phyloP scores from a whole-genome alignment of 345 rosid species.

The Noccaea bulbosa region DNA sequence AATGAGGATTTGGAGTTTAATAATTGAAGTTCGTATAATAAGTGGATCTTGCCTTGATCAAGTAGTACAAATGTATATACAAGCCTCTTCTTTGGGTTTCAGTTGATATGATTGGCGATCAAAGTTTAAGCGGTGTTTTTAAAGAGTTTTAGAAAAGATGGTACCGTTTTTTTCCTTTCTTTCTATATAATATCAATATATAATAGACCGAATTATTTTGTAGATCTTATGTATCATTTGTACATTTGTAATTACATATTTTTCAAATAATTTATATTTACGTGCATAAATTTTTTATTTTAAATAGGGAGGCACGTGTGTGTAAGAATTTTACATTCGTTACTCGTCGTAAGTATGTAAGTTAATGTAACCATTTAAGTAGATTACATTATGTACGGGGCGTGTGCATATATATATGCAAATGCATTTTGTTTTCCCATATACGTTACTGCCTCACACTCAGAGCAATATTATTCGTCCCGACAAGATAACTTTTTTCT shows the following conservation, averaged over 20 bases:
- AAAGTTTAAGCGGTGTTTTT: background rate
- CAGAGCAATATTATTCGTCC: background rate
- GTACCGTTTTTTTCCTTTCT: too few species aligned
- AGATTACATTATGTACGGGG: background rate
- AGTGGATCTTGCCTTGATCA: background rate
- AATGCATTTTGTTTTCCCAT: background rate
- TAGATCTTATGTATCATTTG: too few species aligned
- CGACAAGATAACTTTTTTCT: background rate
- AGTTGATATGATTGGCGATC: background rate
- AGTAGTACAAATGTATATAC: background rate
- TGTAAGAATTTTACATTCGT: background rate
- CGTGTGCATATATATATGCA: background rate
- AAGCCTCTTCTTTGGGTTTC: background rate
- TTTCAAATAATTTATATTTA: too few species aligned
- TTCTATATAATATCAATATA: too few species aligned
- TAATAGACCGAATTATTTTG: too few species aligned
- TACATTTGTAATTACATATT: too few species aligned
- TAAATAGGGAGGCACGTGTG: background rate
- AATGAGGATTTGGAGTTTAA: conserved; percentile 7
- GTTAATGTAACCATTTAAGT: background rate
- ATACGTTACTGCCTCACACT: background rate
- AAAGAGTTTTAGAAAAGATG: too few species aligned
- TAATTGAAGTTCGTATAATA: background rate
- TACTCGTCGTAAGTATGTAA: background rate
- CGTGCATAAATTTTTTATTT: background rate